A percentile compares a stretch with the other conserved stretches of the same genome.
phyloP scores from a whole-genome alignment of 306 rosid genomes.

The Vicia sativa region DNA sequence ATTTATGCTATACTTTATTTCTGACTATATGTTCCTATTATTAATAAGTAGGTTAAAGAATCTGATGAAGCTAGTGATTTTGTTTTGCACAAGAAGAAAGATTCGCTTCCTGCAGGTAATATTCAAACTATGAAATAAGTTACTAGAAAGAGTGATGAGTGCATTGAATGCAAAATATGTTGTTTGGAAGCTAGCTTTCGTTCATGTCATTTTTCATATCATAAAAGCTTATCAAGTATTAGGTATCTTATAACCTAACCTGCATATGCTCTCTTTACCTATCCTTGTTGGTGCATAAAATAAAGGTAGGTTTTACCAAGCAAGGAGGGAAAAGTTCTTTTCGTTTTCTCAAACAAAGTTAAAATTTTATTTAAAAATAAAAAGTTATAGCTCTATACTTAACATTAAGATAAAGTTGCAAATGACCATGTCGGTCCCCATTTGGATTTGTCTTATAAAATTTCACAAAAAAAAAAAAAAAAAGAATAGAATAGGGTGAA shows the following conservation, averaged over 20 bases:
- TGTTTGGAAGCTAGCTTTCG: conserved; percentile 1
- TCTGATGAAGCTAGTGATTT: conserved; percentile 33
- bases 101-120: conserved; percentile 45
- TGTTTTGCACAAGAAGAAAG: conserved; percentile 38
- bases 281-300: conserved; percentile 31
- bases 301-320: conserved; percentile 24
- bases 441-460: no score
- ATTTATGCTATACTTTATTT: conserved; percentile 9
- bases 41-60: conserved; percentile 43
- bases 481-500: no score
- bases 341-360: background rate
- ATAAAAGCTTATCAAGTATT: conserved; percentile 10
- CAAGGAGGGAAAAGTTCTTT: background rate
- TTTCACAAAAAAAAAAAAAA: no score
- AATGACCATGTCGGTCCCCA: no score
- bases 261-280: conserved; percentile 19
- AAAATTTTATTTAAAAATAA: background rate
- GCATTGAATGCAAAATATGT: conserved; percentile 5
- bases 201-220: conserved; percentile 16
- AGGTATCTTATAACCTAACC: conserved; percentile 11
- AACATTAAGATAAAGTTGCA: no score
- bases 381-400: no score
- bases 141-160: background rate
- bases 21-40: conserved; percentile 4
- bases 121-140: background rate